Percentiles rank a stretch among this genome's conserved stretches.
Evolutionary conservation across 139 green algal genomes (phyloP).

Genomic region (Eudorina sp.): DNA sequence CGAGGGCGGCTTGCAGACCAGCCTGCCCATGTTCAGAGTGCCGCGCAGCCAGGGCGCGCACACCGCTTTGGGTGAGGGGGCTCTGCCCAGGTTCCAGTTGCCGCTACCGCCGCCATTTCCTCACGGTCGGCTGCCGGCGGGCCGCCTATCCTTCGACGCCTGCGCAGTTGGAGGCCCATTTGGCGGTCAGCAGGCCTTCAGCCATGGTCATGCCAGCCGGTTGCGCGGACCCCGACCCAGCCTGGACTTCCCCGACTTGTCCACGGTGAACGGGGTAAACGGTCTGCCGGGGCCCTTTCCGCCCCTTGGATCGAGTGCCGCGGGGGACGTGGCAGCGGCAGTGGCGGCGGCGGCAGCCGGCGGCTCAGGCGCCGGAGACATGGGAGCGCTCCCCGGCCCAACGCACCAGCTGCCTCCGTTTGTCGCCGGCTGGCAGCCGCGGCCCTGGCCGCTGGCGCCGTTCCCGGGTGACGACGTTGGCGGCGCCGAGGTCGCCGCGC

Average conservation of each 20-base stretch:
- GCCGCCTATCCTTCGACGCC: background rate
- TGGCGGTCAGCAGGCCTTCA: too few relatives aligned
- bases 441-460: too few relatives aligned
- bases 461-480: background rate
- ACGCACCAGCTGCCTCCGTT: background rate
- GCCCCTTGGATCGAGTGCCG: background rate
- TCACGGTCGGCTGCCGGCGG: background rate
- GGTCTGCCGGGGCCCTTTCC: background rate
- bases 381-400: background rate
- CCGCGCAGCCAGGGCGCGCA: background rate
- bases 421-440: too few relatives aligned
- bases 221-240: too few relatives aligned
- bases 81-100: background rate
- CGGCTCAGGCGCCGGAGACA: background rate
- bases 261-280: too few relatives aligned
- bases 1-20: background rate
- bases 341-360: background rate
- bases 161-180: too few relatives aligned
- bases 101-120: background rate
- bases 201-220: too few relatives aligned
- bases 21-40: background rate
- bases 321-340: background rate
- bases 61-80: background rate
- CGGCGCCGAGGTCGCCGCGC: background rate
- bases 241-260: background rate